phyloP scores from a whole-genome alignment of 73 alveolate genomes.

The Paramecium octaurelia region DNA sequence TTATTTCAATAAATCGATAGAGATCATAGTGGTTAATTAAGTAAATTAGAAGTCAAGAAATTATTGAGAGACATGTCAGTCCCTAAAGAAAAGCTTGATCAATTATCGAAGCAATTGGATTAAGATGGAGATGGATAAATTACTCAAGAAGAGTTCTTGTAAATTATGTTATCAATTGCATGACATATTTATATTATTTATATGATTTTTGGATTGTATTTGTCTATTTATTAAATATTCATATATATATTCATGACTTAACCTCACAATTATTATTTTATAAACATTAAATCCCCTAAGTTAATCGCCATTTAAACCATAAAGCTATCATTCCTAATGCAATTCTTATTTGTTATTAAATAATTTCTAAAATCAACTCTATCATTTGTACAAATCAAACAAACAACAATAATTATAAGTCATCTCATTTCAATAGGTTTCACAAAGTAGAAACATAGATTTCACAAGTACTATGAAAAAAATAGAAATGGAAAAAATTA shows the following conservation, averaged over 20 bases:
- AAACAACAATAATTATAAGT: no score
- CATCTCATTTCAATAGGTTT: no score
- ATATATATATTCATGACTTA: not conserved
- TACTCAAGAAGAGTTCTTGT: not conserved
- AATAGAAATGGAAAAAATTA: no score
- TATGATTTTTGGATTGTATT: not conserved
- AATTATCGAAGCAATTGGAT: not conserved
- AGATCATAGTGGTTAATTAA: conserved; percentile 46
- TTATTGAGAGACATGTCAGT: conserved; percentile 35
- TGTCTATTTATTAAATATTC: not conserved
- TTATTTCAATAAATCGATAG: not conserved
- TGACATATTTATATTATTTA: not conserved
- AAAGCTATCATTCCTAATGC: no score
- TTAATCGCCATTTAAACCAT: not conserved
- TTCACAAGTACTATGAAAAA: no score
- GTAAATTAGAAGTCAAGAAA: not conserved
- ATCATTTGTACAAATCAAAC: no score
- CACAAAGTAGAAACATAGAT: no score
- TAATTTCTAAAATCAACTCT: no score
- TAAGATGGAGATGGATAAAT: conserved; percentile 41
- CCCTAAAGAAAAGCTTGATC: not conserved
- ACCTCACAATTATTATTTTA: not conserved
- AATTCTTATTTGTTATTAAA: no score
- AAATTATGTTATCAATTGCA: conserved; percentile 15
- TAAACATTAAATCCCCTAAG: not conserved